Evolutionary conservation across 768 basidiomycete species (phyloP), one percentile per base, ranked within the genome.

Genomic region (Asterophora parasitica): DNA sequence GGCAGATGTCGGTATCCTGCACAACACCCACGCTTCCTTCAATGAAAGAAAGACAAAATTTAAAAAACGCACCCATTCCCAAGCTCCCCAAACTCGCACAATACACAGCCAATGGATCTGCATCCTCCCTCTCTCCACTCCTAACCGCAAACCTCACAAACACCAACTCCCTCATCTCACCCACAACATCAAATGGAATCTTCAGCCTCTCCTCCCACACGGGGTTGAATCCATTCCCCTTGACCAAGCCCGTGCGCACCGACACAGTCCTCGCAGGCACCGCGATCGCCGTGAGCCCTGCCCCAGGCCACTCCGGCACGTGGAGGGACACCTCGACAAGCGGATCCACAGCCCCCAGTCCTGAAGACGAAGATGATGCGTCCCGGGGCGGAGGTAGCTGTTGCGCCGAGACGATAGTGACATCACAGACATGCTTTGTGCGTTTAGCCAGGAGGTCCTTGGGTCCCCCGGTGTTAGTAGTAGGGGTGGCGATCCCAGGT

Each of bases 181-280:
- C 80, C n/a, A 86, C 75, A 59, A 85, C 85, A 37, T 83, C 82
- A 58, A 94, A 93, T 8, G 85, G 81, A 10, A 94, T 65, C 19
- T 72, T 66, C 33, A 93, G 66, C 34, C 67, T 65, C 56, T 92
- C 81, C 53, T 92, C 79, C 89, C 93, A 97, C 4, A 82, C 71
- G 0, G 95, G 95, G 63, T 96, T 96, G 70, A 96, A 94, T 2
- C 95, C 91, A 58, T 94, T 95, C 61, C 88, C 85, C 65, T 84
- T 85, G 49, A 94, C 83, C 2, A 75, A 70, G n/a, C 66, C 65
- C 11, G 92, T 94, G 48, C 78, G 74, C 44, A 63, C 69, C 9
- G 77, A 75, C 23, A 81, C 67, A 6, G 75, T 75, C 42, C 74
- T 66, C 38, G 74, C 73, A 0, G 70, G 63, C 8, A 63, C 57